Percentiles rank a stretch among this genome's conserved stretches.
These are phyloP conservation scores for Trichoderma atroviride DNA, from an alignment of 2,329 filamentous ascomycete species.

Conservation along the genomic window DNA sequence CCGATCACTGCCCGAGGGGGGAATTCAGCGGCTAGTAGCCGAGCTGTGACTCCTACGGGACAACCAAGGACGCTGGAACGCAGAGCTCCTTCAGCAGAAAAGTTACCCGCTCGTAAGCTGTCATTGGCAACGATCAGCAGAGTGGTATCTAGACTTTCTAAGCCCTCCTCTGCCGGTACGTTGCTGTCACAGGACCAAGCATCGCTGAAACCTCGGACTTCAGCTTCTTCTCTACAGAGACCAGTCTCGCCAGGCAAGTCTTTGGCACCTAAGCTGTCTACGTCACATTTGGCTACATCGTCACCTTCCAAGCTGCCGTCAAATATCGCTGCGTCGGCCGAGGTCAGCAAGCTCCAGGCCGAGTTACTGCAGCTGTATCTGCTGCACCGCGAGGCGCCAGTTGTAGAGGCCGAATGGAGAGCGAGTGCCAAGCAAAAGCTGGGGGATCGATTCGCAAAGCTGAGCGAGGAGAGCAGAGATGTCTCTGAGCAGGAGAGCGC, in stretches of 20 bases:
- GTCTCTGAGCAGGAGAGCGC: conserved; percentile 45
- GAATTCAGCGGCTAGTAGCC: conserved; percentile 11
- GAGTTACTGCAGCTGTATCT: conserved; percentile 68
- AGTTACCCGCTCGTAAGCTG: conserved; percentile 25
- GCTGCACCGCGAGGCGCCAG: conserved; percentile 58
- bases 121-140: conserved; percentile 21
- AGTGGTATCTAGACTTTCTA: conserved; percentile 11
- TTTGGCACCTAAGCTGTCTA: conserved; percentile 63
- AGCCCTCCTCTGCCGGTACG: conserved; percentile 18
- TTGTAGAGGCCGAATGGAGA: conserved; percentile 54
- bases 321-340: conserved; percentile 61
- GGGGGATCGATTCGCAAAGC: conserved; percentile 47
- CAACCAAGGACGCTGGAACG: conserved; percentile 22
- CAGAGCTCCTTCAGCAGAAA: conserved; percentile 29
- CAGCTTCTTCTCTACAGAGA: conserved; percentile 66
- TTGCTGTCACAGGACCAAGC: conserved; percentile 29
- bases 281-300: conserved; percentile 60
- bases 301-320: conserved; percentile 63
- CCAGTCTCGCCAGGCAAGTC: conserved; percentile 68
- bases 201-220: conserved; percentile 49
- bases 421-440: conserved; percentile 57
- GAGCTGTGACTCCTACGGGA: conserved; percentile 15
- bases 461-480: conserved; percentile 41
- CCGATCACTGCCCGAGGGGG: conserved; percentile 1
- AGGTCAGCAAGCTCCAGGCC: conserved; percentile 62